phyloP scores from a whole-genome alignment of 2,329 filamentous ascomycete species.

The Sodiomyces alkalinus region DNA sequence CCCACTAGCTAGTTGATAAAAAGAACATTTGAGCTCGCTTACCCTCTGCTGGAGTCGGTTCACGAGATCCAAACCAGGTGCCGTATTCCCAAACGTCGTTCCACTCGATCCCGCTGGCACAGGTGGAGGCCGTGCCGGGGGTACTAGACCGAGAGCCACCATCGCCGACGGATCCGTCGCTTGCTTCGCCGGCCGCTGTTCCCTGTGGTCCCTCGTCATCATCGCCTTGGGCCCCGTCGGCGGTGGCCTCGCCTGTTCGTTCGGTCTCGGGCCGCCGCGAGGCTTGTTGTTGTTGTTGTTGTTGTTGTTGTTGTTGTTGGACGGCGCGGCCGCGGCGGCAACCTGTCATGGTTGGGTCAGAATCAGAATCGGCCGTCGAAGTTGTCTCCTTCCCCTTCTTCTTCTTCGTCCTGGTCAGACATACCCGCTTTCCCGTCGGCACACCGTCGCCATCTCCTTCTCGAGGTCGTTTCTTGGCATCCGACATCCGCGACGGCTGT shows the following conservation, averaged over 20 bases:
- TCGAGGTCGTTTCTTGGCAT: conserved; percentile 25
- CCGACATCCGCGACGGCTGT: conserved; percentile 18
- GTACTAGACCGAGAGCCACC: conserved; percentile 32
- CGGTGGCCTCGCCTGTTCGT: too few species aligned
- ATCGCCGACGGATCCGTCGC: conserved; percentile 34
- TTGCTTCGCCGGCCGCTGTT: conserved; percentile 7
- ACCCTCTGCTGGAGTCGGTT: conserved; percentile 1
- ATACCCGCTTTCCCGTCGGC: conserved; percentile 24
- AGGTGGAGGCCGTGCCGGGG: conserved; percentile 26
- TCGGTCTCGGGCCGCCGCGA: conserved; percentile 1
- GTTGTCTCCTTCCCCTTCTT: neutral
- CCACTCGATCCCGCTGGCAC: conserved; percentile 5
- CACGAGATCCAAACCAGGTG: neutral
- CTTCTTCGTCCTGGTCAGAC: conserved; percentile 9
- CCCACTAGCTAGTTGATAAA: neutral
- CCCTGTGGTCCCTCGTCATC: conserved; percentile 1
- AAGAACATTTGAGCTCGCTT: neutral
- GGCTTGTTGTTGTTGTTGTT: conserved; percentile 6
- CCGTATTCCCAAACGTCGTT: conserved; percentile 9
- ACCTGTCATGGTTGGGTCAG: conserved; percentile 4
- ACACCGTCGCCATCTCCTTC: conserved; percentile 19
- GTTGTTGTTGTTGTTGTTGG: conserved; percentile 1
- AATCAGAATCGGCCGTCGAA: too few species aligned
- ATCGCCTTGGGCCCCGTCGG: conserved; percentile 7
- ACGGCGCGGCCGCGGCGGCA: conserved; percentile 2